Percentiles rank a stretch among this genome's conserved stretches.
These are phyloP conservation scores for Hymenoscyphus occultus DNA, from an alignment of 2,329 filamentous ascomycete genomes.

Conservation along the genomic window DNA sequence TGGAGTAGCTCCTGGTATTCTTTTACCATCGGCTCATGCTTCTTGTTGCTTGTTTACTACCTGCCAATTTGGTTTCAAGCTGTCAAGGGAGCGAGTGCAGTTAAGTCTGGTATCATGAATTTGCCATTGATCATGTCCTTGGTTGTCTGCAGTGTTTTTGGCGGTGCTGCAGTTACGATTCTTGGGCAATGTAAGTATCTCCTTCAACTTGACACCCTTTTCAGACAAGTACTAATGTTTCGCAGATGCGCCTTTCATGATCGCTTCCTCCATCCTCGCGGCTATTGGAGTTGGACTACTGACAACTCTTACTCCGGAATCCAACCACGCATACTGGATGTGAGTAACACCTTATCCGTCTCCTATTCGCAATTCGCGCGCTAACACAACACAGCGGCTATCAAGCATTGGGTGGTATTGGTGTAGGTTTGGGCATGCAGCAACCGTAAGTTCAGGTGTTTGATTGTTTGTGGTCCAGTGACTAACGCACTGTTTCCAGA, in stretches of 20 bases:
- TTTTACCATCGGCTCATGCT: slow-evolving; percentile 37
- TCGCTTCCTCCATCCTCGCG: slow-evolving; percentile 23
- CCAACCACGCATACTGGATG: slow-evolving; percentile 49
- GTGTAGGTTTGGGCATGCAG: slow-evolving; percentile 54
- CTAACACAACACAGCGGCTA: slow-evolving; percentile 39
- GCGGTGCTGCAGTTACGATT: slow-evolving; percentile 32
- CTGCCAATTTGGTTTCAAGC: slow-evolving; percentile 50
- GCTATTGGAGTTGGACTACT: slow-evolving; percentile 50
- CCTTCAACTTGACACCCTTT: neutral
- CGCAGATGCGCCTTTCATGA: slow-evolving; percentile 18
- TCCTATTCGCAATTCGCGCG: neutral
- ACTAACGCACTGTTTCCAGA: too few species aligned
- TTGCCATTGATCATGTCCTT: slow-evolving; percentile 36
- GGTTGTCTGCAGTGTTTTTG: slow-evolving; percentile 32
- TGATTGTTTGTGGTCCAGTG: too few species aligned
- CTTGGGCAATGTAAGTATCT: slow-evolving; percentile 21
- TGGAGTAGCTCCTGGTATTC: slow-evolving; percentile 15
- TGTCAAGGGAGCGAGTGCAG: slow-evolving; percentile 33
- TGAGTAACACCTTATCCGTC: slow-evolving; percentile 24
- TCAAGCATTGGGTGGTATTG: slow-evolving; percentile 53
- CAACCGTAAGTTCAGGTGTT: slow-evolving; percentile 4
- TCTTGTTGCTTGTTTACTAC: slow-evolving; percentile 43
- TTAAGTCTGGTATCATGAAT: slow-evolving; percentile 35
- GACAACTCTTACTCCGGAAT: slow-evolving; percentile 49
- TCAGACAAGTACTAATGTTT: neutral